Conservation (phyloP, 208 protist genomes). For the Phytomonas francai region DNA sequence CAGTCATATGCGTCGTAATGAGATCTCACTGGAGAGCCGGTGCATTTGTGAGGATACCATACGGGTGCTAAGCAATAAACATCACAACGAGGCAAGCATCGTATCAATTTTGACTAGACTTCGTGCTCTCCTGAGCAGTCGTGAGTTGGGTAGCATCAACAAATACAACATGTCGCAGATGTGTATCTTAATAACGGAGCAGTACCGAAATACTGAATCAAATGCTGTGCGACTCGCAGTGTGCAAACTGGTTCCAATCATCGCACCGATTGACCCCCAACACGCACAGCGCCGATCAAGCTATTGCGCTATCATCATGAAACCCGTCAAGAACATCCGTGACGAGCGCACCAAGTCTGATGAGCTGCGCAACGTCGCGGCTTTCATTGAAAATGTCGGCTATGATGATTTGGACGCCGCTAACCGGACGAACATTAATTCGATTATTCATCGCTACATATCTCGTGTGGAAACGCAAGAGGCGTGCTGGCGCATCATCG, state of each 20-base stretch:
- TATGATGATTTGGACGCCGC: conserved; percentile 76
- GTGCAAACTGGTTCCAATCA: conserved; percentile 83
- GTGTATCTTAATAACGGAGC: conserved; percentile 80
- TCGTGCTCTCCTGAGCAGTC: conserved; percentile 67
- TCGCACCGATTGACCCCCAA: conserved; percentile 70
- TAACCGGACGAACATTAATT: conserved; percentile 80
- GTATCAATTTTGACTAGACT: conserved; percentile 67
- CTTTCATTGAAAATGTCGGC: conserved; percentile 74
- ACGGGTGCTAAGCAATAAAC: conserved; percentile 64
- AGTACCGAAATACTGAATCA: conserved; percentile 77
- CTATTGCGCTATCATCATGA: conserved; percentile 87
- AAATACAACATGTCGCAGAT: conserved; percentile 73
- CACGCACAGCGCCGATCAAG: conserved; percentile 49
- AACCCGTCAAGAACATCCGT: conserved; percentile 88
- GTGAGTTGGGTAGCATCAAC: conserved; percentile 62
- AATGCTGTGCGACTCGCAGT: conserved; percentile 60
- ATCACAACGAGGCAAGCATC: conserved; percentile 77
- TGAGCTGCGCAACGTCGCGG: conserved; percentile 77
- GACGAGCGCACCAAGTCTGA: conserved; percentile 71
- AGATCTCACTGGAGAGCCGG: conserved; percentile 75
- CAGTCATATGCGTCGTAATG: conserved; percentile 58
- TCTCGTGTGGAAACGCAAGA: conserved; percentile 76
- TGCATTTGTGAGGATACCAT: conserved; percentile 75
- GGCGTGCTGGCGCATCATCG: conserved; percentile 81
- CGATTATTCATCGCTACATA: conserved; percentile 83